Evolutionary conservation across 176 grass and related monocot species (phyloP).

Genomic region (Zea luxurians): DNA sequence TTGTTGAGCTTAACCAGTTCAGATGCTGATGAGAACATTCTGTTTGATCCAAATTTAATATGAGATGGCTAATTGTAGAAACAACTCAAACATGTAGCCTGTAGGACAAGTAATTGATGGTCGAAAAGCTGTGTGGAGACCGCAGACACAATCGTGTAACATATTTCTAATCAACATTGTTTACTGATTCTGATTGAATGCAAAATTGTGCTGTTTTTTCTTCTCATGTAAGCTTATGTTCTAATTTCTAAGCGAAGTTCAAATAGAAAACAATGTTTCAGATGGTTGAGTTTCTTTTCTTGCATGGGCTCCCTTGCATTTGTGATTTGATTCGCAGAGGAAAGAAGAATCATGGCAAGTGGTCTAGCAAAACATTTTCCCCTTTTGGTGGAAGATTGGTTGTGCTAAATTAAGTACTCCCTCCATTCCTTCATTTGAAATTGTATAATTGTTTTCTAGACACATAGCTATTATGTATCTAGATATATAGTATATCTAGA

Average conservation of each 20-base stretch:
- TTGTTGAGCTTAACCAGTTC: neutral
- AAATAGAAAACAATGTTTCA: neutral
- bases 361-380: neutral
- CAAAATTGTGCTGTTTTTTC: neutral
- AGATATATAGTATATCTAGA: too few relatives aligned
- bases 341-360: neutral
- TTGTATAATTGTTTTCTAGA: too few relatives aligned
- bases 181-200: neutral
- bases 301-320: conserved; percentile 2
- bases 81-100: neutral
- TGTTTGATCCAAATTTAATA: conserved; percentile 7
- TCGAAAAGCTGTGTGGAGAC: neutral
- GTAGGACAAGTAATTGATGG: neutral
- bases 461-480: too few relatives aligned
- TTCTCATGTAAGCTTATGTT: neutral
- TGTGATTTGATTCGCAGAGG: neutral
- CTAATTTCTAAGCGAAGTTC: neutral
- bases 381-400: neutral
- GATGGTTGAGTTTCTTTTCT: neutral
- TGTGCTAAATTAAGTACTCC: neutral
- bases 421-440: too few relatives aligned
- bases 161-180: neutral
- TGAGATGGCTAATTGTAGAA: neutral
- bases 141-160: neutral
- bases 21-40: neutral